Base-by-base conservation (phyloP, 352 stramenopile genomes). In the Pelagophyceae sp. region DNA sequence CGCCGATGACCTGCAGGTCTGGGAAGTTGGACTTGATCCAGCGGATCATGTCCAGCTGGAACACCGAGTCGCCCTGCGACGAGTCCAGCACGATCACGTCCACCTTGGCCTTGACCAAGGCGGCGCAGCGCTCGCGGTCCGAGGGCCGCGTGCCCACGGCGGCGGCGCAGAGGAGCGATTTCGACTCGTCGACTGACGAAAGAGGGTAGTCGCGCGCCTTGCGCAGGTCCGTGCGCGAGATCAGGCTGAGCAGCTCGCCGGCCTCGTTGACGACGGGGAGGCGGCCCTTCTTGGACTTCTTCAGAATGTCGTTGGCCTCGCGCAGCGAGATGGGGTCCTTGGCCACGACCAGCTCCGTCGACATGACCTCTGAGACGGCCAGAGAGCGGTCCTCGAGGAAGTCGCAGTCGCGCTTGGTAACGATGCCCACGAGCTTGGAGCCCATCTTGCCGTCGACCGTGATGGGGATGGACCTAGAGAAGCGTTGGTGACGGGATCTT, bases 1-100 rank as follows among this genome's bases (percentile, higher is more conserved):
- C 97, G 76, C 93, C 96, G 82, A 99, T 98, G 20, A 99, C 95
- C 79, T 99, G 94, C 20, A 92, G 61, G 38, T 88, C 79, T 50
- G 95, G 94, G 85, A 97, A 94, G 40, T 86, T 96, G 58, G 78
- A 74, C 87, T 99, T 99, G 82, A 99, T 84, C 76, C 74, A 76
- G 35, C 79, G 71, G 35, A 97, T 84, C 83, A 96, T 95, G 40
- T 97, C 90, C 74, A 95, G 87, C 81, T 97, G 92, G 81, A 94
- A 97, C 31, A 94, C 90, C 72, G 96, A 99, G 86, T 99, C 95
- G 33, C 97, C 97, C 86, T 99, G 96, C 23, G 94, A 98, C 74
- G 95, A 99, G 87, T 99, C 97, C 63, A 99, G 97, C 67, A 99
- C 94, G 83, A 99, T 97, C 38, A 99, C 90, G 87, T 99, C 97